Percentiles rank a stretch among this genome's conserved stretches.
Evolutionary conservation across 345 rosid genomes (phyloP).

Genomic region (Cardamine occulta): DNA sequence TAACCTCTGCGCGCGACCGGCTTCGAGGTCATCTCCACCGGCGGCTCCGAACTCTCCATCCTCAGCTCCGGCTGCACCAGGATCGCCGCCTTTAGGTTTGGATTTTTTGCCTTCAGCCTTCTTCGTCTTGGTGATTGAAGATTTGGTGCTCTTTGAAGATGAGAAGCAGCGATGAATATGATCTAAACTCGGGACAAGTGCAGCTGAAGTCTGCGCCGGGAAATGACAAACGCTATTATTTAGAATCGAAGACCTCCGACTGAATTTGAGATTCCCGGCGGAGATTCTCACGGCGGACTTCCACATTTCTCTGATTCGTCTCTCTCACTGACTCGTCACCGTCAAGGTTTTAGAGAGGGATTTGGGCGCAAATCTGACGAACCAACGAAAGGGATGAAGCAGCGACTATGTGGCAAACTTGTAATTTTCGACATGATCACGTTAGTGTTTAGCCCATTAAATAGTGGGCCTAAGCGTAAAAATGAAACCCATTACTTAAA

Average conservation of each 20-base stretch:
- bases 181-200: conserved; percentile 30
- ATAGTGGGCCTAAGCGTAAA: not conserved
- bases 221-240: conserved; percentile 23
- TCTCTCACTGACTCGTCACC: conserved; percentile 21
- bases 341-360: conserved; percentile 45
- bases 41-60: conserved; percentile 44
- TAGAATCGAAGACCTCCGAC: conserved; percentile 20
- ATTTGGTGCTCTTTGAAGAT: conserved; percentile 47
- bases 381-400: conserved; percentile 12
- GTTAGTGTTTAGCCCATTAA: conserved; percentile 2
- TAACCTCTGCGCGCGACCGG: conserved; percentile 59
- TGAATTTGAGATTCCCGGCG: conserved; percentile 28
- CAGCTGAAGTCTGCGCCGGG: conserved; percentile 26
- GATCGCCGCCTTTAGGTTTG: conserved; percentile 46
- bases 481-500: not conserved
- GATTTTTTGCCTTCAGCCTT: conserved; percentile 54
- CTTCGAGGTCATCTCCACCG: conserved; percentile 51
- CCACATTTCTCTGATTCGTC: conserved; percentile 37
- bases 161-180: conserved; percentile 40
- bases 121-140: conserved; percentile 47
- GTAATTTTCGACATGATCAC: conserved; percentile 9
- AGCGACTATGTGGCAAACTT: conserved; percentile 16
- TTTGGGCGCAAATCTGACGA: conserved; percentile 37
- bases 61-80: conserved; percentile 43
- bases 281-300: conserved; percentile 24